phyloP scores from a whole-genome alignment of 441 rosid genomes.

The Croton laevigatus region DNA sequence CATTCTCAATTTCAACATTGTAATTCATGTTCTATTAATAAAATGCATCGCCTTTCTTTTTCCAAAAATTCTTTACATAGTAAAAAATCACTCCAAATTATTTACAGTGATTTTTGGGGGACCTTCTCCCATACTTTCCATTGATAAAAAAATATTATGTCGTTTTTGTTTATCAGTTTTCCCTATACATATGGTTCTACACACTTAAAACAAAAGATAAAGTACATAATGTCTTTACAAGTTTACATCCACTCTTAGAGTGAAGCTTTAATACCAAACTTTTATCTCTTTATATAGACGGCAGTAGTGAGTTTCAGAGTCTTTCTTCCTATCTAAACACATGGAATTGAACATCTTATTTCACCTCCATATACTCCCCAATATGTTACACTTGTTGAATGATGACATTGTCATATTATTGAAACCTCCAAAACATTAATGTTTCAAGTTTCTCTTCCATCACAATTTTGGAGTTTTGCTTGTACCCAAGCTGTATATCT shows the following conservation, averaged over 20 bases:
- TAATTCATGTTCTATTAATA: background rate
- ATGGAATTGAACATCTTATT: background rate
- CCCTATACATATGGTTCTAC: background rate
- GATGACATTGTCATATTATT: background rate
- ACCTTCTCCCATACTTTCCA: background rate
- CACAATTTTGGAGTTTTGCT: background rate
- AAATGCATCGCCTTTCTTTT: background rate
- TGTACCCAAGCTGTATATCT: background rate
- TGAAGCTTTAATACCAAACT: too few species aligned
- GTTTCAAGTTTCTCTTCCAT: background rate
- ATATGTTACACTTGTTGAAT: background rate
- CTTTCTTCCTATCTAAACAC: too few species aligned
- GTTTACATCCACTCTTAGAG: too few species aligned
- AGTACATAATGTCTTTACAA: too few species aligned
- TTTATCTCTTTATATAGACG: too few species aligned
- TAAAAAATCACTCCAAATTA: background rate
- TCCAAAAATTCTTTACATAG: background rate
- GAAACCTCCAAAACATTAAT: background rate
- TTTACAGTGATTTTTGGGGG: too few species aligned
- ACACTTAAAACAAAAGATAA: background rate
- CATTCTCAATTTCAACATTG: background rate
- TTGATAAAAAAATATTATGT: background rate
- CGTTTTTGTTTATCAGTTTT: background rate
- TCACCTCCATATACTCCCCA: constrained; percentile 5
- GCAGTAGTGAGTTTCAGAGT: too few species aligned